Percentiles rank a stretch among this genome's conserved stretches.
These are phyloP conservation scores for Bipolaris bicolor DNA, from an alignment of 2,329 filamentous ascomycete species.

Conservation along the genomic window DNA sequence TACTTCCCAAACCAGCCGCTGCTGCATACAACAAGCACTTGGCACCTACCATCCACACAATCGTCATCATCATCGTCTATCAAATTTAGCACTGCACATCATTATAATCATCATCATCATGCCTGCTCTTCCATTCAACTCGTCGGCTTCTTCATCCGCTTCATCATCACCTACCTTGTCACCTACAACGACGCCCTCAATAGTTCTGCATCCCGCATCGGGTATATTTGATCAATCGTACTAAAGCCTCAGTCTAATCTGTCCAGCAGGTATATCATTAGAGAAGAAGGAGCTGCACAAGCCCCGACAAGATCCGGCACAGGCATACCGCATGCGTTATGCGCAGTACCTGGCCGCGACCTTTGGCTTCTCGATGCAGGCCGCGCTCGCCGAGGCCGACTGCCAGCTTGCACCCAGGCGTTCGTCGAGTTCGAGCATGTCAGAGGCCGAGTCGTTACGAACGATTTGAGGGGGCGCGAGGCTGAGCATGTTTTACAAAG, in stretches of 20 bases:
- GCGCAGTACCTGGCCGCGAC: constrained; percentile 49
- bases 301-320: constrained; percentile 39
- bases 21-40: constrained; percentile 7
- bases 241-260: constrained; percentile 46
- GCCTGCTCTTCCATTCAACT: constrained; percentile 47
- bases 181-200: constrained; percentile 40
- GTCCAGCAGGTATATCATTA: constrained; percentile 39
- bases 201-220: constrained; percentile 49
- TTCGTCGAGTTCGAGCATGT: constrained; percentile 43
- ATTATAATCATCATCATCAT: constrained; percentile 28
- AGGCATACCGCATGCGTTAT: constrained; percentile 47
- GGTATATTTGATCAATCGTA: constrained; percentile 50
- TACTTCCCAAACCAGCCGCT: constrained; percentile 15
- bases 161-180: constrained; percentile 42
- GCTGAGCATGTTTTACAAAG: neutral
- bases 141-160: constrained; percentile 41
- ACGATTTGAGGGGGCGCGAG: constrained; percentile 28
- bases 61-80: constrained; percentile 13
- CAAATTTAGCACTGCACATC: constrained; percentile 16
- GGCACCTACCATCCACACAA: neutral
- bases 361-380: constrained; percentile 50
- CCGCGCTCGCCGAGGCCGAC: constrained; percentile 47
- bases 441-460: constrained; percentile 45
- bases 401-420: constrained; percentile 44
- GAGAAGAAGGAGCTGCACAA: constrained; percentile 43